phyloP scores from a whole-genome alignment of 768 basidiomycete species.

The Tylopilus vinaceipallidus region DNA sequence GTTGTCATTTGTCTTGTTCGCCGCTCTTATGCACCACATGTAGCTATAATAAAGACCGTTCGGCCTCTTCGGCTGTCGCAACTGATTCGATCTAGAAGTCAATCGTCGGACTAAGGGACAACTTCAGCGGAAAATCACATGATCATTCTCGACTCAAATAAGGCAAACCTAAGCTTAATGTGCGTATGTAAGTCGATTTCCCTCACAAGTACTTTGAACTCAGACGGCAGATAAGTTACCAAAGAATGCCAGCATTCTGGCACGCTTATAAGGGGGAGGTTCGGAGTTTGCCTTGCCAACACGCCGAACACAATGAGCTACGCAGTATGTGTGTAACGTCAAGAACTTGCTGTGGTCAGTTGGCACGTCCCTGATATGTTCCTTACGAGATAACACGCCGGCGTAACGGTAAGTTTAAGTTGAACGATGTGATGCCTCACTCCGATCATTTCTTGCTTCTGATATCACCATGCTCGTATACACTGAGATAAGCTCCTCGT shows the following conservation, averaged over 20 bases:
- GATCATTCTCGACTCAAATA: not conserved
- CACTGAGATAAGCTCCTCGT: not conserved
- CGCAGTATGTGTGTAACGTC: not conserved
- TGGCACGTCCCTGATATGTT: not conserved
- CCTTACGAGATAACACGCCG: conserved; percentile 11
- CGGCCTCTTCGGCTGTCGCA: conserved; percentile 9
- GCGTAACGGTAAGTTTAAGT: conserved; percentile 7
- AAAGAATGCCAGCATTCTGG: conserved; percentile 15
- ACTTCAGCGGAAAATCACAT: conserved; percentile 9
- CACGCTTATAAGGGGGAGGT: not conserved
- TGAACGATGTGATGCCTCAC: not conserved
- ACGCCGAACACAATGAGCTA: conserved; percentile 1
- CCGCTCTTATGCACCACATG: conserved; percentile 17
- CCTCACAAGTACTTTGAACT: conserved; percentile 14
- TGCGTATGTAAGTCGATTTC: conserved; percentile 21
- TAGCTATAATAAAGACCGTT: conserved; percentile 12
- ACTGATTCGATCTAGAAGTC: conserved; percentile 4
- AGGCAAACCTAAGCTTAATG: conserved; percentile 24
- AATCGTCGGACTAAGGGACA: conserved; percentile 7
- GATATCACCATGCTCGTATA: not conserved
- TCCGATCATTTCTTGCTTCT: conserved; percentile 3
- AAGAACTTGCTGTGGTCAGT: conserved; percentile 5
- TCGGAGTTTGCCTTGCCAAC: not conserved
- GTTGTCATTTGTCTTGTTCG: conserved; percentile 6
- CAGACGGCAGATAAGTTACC: conserved; percentile 12